These are phyloP conservation scores for Phytophthora sojae DNA, from an alignment of 352 stramenopile species.

Conservation along the genomic window DNA sequence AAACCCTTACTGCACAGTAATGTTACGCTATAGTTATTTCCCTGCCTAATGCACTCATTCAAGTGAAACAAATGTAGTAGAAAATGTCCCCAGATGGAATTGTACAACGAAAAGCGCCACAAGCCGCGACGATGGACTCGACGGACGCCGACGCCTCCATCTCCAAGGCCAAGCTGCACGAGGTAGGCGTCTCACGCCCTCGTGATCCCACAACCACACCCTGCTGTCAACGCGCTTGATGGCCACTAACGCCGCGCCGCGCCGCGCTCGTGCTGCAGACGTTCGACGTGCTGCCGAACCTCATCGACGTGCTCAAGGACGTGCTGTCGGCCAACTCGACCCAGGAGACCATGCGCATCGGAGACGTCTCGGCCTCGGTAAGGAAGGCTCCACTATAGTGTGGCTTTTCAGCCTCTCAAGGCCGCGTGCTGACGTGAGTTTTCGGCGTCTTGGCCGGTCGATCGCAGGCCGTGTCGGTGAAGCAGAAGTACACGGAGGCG, in stretches of 20 bases:
- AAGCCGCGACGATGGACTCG: slow-evolving; percentile 31
- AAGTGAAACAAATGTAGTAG: too few relatives aligned
- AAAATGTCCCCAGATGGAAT: too few relatives aligned
- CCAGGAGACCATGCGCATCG: slow-evolving; percentile 81
- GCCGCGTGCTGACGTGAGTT: too few relatives aligned
- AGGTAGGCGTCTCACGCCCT: slow-evolving; percentile 34
- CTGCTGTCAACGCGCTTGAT: too few relatives aligned
- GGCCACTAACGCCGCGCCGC: not conserved
- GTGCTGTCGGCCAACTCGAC: slow-evolving; percentile 75
- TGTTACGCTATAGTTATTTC: too few relatives aligned
- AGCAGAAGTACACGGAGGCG: slow-evolving; percentile 78
- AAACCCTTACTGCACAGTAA: too few relatives aligned
- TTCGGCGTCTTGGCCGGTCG: not conserved
- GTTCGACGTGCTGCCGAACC: slow-evolving; percentile 82
- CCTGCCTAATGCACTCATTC: too few relatives aligned
- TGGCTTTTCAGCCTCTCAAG: too few relatives aligned
- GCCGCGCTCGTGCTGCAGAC: slow-evolving; percentile 39
- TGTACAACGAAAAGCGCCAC: too few relatives aligned
- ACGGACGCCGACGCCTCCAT: slow-evolving; percentile 47
- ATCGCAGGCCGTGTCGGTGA: slow-evolving; percentile 71
- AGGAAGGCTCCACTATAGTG: not conserved
- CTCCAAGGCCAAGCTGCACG: slow-evolving; percentile 75
- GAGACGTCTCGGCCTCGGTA: slow-evolving; percentile 84
- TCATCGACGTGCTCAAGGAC: slow-evolving; percentile 90
- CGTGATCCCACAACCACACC: not conserved